These are phyloP conservation scores for Neurospora sp. DNA, from an alignment of 495 filamentous ascomycete species.

Conservation along the genomic window DNA sequence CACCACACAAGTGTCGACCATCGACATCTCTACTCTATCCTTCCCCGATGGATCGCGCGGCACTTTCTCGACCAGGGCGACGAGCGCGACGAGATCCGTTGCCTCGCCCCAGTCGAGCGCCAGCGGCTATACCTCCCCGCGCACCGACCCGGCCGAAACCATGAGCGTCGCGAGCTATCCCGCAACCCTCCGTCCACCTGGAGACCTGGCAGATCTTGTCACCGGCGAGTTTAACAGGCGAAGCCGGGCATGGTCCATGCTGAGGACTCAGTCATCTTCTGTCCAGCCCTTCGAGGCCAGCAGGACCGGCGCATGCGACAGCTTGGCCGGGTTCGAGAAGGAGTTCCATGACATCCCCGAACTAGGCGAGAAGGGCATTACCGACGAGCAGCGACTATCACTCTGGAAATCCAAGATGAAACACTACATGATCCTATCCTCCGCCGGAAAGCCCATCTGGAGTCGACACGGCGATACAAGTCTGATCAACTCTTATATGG, in stretches of 20 bases:
- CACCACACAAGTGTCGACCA: conserved; percentile 72
- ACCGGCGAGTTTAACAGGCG: conserved; percentile 52
- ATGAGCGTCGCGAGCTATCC: conserved; percentile 77
- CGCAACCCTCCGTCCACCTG: conserved; percentile 60
- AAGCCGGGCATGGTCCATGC: conserved; percentile 49
- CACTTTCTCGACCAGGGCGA: conserved; percentile 44
- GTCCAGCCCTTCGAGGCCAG: conserved; percentile 47
- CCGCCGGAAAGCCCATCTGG: conserved; percentile 96
- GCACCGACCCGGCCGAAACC: conserved; percentile 57
- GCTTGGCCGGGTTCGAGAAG: conserved; percentile 52
- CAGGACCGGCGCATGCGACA: conserved; percentile 36
- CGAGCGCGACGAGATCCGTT: conserved; percentile 28
- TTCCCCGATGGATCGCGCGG: conserved; percentile 56
- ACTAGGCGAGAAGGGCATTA: conserved; percentile 47
- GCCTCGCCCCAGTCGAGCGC: conserved; percentile 15
- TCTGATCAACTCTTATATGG: conserved; percentile 83
- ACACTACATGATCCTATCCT: conserved; percentile 92
- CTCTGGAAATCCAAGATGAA: conserved; percentile 85
- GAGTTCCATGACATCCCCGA: conserved; percentile 76
- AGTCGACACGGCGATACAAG: conserved; percentile 86
- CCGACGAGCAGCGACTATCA: conserved; percentile 51
- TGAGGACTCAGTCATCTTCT: conserved; percentile 46
- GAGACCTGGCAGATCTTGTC: conserved; percentile 75
- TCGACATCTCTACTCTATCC: conserved; percentile 65
- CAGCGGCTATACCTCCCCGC: conserved; percentile 23